Base-by-base conservation (phyloP, 441 rosid species). In the Adansonia madagascariensis region DNA sequence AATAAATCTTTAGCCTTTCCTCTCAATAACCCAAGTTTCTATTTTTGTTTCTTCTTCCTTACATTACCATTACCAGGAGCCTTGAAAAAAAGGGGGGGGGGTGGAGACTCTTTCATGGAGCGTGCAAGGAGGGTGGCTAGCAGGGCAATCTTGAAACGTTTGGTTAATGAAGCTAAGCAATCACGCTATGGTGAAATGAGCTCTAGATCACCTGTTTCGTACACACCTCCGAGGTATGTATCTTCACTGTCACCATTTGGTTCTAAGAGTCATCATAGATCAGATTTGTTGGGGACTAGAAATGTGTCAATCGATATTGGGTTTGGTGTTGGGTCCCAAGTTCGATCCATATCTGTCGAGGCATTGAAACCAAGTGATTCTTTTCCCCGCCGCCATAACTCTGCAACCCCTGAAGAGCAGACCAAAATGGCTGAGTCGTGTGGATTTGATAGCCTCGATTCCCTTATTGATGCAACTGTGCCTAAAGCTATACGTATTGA, bases 301-400 rank as follows among this genome's bases (percentile, higher is more conserved):
- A 53, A 69, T n/a, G 63, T 73, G 69, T 73, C 84, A 3, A 63
- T 47, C 31, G 50, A 63, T 65, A 67, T 46, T 71, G 82, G 67
- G 17, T 41, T 52, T 17, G 89, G 89, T 68, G 52, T 59, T 71
- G 87, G 79, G 47, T 81, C 88, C 8, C 96, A 91, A 82, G 83
- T 80, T 49, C 85, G 98, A 46, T 77, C 90, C 61, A 87, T 95
- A 22, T 93, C 97, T 73, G 89, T 91, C n/a, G 93, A 92, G 35
- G 89, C 97, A 22, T 77, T 92, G 79, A 88, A 89, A 65, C 82
- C 93, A 0, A 80, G 89, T 49, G 97, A 95, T 59, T 89, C 92
- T 66, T 95, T 95, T 81, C 86, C 98, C 10, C 91, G 93, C 75
- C 96, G 97, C 31, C 99, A 95, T 64, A 95, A 93, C 94, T 95